Evolutionary conservation across 1,284 basidiomycete species (phyloP), one percentile per base, ranked within the genome.

Genomic region (Moesziomyces parantarcticus): DNA sequence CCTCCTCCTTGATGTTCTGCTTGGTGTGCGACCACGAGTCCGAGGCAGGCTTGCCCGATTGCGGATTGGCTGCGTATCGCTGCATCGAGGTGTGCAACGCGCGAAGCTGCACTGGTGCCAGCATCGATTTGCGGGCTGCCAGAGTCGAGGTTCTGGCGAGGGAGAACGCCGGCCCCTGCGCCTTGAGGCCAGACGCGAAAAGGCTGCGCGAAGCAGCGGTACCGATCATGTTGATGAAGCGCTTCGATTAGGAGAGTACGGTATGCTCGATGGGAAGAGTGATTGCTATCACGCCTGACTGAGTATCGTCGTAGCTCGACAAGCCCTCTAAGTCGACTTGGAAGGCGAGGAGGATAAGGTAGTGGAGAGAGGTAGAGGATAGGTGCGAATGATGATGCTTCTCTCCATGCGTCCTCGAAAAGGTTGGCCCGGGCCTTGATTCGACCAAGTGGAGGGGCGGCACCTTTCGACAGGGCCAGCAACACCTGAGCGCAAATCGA

Each of bases 1-100:
- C 79, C 48, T 82, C 80, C 48, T 82, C 75, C 58, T 80, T 81
- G 55, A 81, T 75, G 70, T 82, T 82, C 43, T 76, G 73, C 50
- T 71, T 77, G 45, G 76, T 76, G 68, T 82, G 80, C 44, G 55
- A 42, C 59, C 68, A 70, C 20, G 72, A 73, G 64, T 81, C 79
- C 18, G 79, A 81, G n/a, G 80, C 76, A 26, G 80, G 80, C 69
- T 78, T 78, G 57, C 79, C 74, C 13, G 80, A 66, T 46, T 80
- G 78, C 22, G 75, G 75, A 67, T 81, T 81, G 36, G 79, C 79
- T 6, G 77, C 78, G 16, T 44, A 52, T 23, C 52, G 55, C 36
- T 58, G 44, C 52, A 60, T 16, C 18, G 65, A 61, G 1, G 61
- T 65, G 55, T 74, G 71, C 49, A 74, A 32, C 18, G 62, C 59